These are phyloP conservation scores for Penicillium sp. DNA, from an alignment of 2,329 filamentous ascomycete genomes.

Conservation along the genomic window DNA sequence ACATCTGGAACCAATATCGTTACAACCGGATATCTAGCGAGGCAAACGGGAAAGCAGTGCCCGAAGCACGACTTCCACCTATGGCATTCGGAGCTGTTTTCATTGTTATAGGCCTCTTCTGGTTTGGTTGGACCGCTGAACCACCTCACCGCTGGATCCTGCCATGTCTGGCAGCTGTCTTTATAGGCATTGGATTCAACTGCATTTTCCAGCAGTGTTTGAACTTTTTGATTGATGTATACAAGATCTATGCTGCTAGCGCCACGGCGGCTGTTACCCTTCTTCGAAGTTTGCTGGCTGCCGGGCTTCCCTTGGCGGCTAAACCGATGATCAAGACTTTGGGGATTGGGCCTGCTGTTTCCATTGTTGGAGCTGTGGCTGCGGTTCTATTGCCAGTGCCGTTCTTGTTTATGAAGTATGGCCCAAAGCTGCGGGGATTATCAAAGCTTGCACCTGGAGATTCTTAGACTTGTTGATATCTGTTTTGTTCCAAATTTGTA, in stretches of 20 bases:
- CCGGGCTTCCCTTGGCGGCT: slow-evolving; percentile 38
- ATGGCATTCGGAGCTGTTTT: slow-evolving; percentile 48
- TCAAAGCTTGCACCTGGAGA: slow-evolving; percentile 42
- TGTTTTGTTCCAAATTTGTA: neutral
- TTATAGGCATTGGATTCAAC: slow-evolving; percentile 51
- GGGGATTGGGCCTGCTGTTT: slow-evolving; percentile 45
- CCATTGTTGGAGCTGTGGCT: slow-evolving; percentile 45
- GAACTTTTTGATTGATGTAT: slow-evolving; percentile 48
- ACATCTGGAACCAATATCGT: slow-evolving; percentile 43
- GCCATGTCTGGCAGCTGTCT: slow-evolving; percentile 22
- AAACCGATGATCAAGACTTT: slow-evolving; percentile 44
- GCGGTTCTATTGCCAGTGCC: slow-evolving; percentile 45
- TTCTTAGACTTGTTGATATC: neutral
- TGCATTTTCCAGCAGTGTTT: slow-evolving; percentile 50
- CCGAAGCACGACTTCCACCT: slow-evolving; percentile 46
- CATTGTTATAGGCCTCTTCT: slow-evolving; percentile 47
- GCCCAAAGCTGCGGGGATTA: slow-evolving; percentile 41
- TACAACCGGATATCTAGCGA: slow-evolving; percentile 37
- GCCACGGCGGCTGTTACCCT: slow-evolving; percentile 48
- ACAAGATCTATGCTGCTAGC: slow-evolving; percentile 44
- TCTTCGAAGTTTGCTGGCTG: slow-evolving; percentile 44
- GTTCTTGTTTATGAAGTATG: slow-evolving; percentile 48
- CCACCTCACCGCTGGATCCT: slow-evolving; percentile 20
- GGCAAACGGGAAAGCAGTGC: slow-evolving; percentile 35
- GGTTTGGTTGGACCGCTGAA: slow-evolving; percentile 45